Evolutionary conservation across 2,329 filamentous ascomycete genomes (phyloP), one percentile per base, ranked within the genome.

Genomic region (Alternaria sp.): DNA sequence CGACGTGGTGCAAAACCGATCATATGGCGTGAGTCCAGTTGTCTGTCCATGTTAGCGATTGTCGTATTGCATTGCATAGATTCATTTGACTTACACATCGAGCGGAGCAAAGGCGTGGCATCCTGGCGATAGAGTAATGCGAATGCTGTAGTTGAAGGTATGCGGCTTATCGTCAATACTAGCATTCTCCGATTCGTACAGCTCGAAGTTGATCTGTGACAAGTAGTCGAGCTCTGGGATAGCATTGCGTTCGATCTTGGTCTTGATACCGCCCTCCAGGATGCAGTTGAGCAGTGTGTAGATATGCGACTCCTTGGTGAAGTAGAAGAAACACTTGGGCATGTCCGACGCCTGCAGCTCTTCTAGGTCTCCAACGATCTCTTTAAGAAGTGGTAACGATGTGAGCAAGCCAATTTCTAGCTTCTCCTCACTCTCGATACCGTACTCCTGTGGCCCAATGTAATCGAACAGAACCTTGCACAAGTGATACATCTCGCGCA

Each of bases 231-330:
- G 89, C 81, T 99, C 96, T 0, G 96, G 96, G 68, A 99, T 99
- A 44, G 93, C 93, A 74, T 93, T 94, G 40, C 96, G 91, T 72
- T 93, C 91, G 76, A 99, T 98, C 83, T 99, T 99, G 23, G 95
- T 97, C 76, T 96, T 92, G 69, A 99, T 92, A 28, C 96, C 96
- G 64, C 96, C 96, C 79, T 99, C 96, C 25, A 99, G 87, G 71
- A 99, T 98, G 79, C 95, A 98, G 80, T 99, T 99, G 62, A 99
- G 88, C 6, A 99, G 87, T 6, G 96, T 99, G 83, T 99, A 99
- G 67, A 99, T 97, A 79, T 99, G 96, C 1, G 93, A 97, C 81
- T 99, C 96, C 81, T 99, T 99, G 67, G 96, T 99, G 81, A 99
- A 99, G 83, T 99, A 99, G 81, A 98, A 93, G 84, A 98, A 98